A percentile compares a stretch with the other conserved stretches of the same genome.
Conservation (phyloP, 257 asterid species). For the Ajuga chamaepitys region DNA sequence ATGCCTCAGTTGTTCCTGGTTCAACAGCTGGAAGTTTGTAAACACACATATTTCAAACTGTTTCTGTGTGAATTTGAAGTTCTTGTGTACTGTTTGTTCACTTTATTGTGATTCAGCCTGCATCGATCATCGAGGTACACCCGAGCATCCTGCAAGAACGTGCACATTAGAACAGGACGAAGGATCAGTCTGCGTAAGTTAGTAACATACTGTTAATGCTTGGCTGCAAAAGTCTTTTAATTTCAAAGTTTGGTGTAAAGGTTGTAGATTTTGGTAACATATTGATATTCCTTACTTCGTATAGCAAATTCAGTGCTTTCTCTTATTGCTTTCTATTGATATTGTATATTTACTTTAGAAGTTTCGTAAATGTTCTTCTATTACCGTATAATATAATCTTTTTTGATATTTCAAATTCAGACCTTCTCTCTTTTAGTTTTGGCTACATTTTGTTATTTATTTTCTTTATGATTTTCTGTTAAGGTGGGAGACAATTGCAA, state of each 20-base stretch:
- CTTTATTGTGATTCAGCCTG: slow-evolving; percentile 46
- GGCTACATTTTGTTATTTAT: neutral
- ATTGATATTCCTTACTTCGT: neutral
- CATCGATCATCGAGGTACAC: slow-evolving; percentile 96
- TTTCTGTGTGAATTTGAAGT: neutral
- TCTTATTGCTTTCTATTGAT: no score
- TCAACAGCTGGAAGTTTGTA: neutral
- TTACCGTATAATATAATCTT: no score
- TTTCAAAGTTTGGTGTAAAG: no score
- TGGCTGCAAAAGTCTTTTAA: no score
- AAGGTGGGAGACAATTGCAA: neutral
- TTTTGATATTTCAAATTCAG: neutral
- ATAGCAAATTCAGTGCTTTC: neutral
- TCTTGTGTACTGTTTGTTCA: neutral
- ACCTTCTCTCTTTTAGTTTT: neutral
- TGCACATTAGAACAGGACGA: slow-evolving; percentile 62
- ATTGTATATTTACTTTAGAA: no score
- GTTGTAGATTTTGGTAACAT: neutral
- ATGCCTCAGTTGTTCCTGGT: neutral
- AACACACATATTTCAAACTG: neutral
- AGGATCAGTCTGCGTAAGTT: slow-evolving; percentile 72
- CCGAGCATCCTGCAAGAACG: slow-evolving; percentile 85
- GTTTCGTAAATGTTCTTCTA: no score
- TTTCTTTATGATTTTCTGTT: neutral
- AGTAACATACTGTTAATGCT: neutral